Conservation (phyloP, 768 basidiomycete genomes). For the Daedaleopsis nitida region DNA sequence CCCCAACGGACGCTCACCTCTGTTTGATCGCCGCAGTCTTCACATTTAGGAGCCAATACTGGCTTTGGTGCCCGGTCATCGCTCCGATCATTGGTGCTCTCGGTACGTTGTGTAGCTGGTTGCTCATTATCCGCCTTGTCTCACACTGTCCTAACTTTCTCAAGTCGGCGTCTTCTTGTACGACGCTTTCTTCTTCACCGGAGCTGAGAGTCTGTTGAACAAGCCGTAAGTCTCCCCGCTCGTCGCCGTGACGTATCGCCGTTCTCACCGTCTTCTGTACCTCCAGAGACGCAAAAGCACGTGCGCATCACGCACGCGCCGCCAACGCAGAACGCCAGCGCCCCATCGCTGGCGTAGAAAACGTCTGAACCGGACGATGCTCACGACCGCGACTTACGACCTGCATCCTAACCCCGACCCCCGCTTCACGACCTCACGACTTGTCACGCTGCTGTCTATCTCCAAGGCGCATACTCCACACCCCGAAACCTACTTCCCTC, state of each 20-base stretch:
- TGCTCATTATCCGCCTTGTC: neutral
- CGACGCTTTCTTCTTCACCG: constrained; percentile 59
- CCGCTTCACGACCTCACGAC: neutral
- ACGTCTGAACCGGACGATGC: constrained; percentile 3
- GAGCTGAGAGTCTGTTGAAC: constrained; percentile 56
- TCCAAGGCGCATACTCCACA: neutral
- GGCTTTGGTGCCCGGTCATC: constrained; percentile 70
- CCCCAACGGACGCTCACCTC: neutral
- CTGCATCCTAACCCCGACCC: neutral
- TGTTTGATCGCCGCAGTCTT: constrained; percentile 31
- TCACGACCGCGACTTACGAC: neutral
- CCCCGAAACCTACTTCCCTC: neutral
- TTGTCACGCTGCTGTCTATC: neutral
- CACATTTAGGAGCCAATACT: constrained; percentile 57
- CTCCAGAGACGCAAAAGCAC: constrained; percentile 15
- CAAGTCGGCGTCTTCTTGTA: constrained; percentile 55
- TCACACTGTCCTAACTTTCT: neutral
- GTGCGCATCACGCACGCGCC: constrained; percentile 21
- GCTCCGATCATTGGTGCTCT: constrained; percentile 62
- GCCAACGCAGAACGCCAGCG: constrained; percentile 17
- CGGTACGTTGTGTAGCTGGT: constrained; percentile 14
- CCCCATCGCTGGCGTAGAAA: constrained; percentile 18
- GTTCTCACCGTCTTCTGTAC: neutral
- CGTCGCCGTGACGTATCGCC: neutral
- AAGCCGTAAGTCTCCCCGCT: constrained; percentile 43